Evolutionary conservation across 768 basidiomycete genomes (phyloP), one percentile per base, ranked within the genome.

Genomic region (Mycena venus): DNA sequence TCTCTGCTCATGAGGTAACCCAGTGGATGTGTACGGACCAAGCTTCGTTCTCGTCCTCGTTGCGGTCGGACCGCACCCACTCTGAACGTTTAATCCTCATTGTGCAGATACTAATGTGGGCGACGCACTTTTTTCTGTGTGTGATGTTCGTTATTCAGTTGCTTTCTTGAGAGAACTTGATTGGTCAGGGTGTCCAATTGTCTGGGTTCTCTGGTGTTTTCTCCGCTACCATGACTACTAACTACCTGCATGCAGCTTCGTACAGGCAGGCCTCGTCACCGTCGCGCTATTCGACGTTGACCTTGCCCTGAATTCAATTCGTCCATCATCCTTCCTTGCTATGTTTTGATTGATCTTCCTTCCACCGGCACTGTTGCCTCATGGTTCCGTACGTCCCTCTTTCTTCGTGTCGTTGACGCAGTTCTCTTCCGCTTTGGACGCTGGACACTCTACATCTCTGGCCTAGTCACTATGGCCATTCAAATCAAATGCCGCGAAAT

Each of bases 91-190:
- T n/a, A n/a, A 21, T 10, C 23, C 9, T 15, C 4, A 11, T 4
- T 6, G 2, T 40, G 25, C 47, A 59, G 14, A 56, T 29, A 14
- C 6, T n/a, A 9, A 17, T 14, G 29, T 15, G 73, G 75, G 77
- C 74, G 11, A 78, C 78, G 79, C n/a, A n/a, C n/a, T n/a, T n/a
- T n/a, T n/a, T n/a, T n/a, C n/a, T n/a, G n/a, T n/a, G n/a, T n/a
- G 78, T 80, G 79, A 75, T 77, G 17, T 80, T 80, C 55, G 79
- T 78, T 1, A 78, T 78, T 17, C 79, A 80, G 63, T 73, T 80
- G 1, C 70, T 80, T 9, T 77, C 74, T 7, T 77, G 78, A 2
- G 75, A 79, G 53, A 79, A 79, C 23, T 53, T 79, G 47, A 75
- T 78, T 38, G 78, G 78, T 10, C 78, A 79, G 74, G 78, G 77